Evolutionary conservation across 202 grass and related monocot genomes (phyloP), one percentile per base, ranked within the genome.

Genomic region (Panicum hallii): DNA sequence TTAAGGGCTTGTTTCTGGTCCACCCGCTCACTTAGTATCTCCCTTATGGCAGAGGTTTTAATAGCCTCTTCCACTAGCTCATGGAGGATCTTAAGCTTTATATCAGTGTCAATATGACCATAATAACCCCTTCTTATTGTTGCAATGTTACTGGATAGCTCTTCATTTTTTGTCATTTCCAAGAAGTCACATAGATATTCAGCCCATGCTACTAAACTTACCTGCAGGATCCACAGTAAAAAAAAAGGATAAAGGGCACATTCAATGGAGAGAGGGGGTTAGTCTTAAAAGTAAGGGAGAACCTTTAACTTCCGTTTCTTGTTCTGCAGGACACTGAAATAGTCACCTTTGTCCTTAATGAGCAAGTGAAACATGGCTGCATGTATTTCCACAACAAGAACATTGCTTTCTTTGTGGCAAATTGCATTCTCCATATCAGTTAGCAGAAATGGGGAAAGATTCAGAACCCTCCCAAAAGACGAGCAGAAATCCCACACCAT

Each of bases 371-470:
- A 70, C 30, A 94, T 88, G 40, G 90, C 50, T 58, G 78, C 58
- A 80, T 97, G 94, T 57, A 97, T 69, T 77, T 97, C 94, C 65
- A 90, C 68, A 36, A 94, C 52, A 76, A 97, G 85, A 81, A 75
- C 82, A 92, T 87, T 94, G 77, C 78, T 90, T 74, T 97, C 94
- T 91, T 90, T 97, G 88, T 94, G 90, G 84, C 90, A 92, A 84
- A 97, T 74, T 71, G 94, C 90, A 89, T 92, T 94, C 83, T 94
- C 94, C 82, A 97, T 82, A 90, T 97, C 91, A 72, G 86, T 75
- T 49, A 97, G 86, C 15, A 86, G 83, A 57, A 97, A 97, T 9
- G 88, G 92, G 36, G 61, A 97, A 72, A 97, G 52, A 62, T 78
- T 87, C 70, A 97, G 78, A 84, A 86, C 57, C 58, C 90, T 93